Evolutionary conservation across 2,329 filamentous ascomycete genomes (phyloP).

Genomic region (Coniochaeta ligniaria): DNA sequence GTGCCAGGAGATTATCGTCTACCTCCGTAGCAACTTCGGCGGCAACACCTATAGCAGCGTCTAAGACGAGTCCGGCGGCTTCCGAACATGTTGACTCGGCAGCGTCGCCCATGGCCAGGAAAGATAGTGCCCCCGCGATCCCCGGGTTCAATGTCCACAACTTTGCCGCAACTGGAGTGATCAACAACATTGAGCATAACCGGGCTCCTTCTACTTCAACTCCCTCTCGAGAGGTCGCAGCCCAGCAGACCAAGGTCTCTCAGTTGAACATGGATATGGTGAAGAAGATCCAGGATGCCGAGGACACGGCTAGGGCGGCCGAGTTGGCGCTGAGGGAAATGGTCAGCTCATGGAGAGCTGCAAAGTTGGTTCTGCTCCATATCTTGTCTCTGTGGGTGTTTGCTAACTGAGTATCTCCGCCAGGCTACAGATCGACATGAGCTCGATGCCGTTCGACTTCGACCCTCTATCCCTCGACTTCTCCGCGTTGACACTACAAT

Average conservation of each 20-base stretch:
- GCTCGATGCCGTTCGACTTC: conserved; percentile 63
- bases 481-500: conserved; percentile 73
- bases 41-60: conserved; percentile 34
- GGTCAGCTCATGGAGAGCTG: conserved; percentile 72
- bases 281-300: conserved; percentile 58
- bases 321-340: conserved; percentile 82
- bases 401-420: conserved; percentile 5
- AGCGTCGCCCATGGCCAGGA: conserved; percentile 29
- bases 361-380: conserved; percentile 52
- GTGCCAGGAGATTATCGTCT: conserved; percentile 51
- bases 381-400: conserved; percentile 5
- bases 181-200: conserved; percentile 59
- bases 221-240: neutral
- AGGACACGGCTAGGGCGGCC: conserved; percentile 74
- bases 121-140: conserved; percentile 29
- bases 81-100: conserved; percentile 26
- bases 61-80: conserved; percentile 29
- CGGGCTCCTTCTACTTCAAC: conserved; percentile 5
- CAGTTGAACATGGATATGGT: conserved; percentile 29
- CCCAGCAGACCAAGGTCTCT: neutral
- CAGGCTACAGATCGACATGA: conserved; percentile 48
- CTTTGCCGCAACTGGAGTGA: conserved; percentile 74
- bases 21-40: conserved; percentile 23
- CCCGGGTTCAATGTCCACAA: conserved; percentile 39
- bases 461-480: conserved; percentile 82